A percentile compares a stretch with the other conserved stretches of the same genome.
Evolutionary conservation across 2,329 filamentous ascomycete genomes (phyloP).

Genomic region (Thelonectria discophora): DNA sequence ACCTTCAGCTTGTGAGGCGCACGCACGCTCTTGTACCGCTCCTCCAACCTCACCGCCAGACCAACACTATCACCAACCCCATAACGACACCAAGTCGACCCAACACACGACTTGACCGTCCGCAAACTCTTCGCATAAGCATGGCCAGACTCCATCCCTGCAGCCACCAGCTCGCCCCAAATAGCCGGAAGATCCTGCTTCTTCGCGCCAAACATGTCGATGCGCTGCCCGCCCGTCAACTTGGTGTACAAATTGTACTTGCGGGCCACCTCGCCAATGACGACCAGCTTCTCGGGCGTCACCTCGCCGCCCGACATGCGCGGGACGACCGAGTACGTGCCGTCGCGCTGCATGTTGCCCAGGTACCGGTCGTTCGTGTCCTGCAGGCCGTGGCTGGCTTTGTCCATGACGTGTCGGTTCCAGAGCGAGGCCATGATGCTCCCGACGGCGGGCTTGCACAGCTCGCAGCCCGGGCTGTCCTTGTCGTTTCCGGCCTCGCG

Average conservation of each 20-base stretch:
- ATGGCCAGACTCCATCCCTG: constrained; percentile 89
- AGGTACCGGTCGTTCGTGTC: constrained; percentile 92
- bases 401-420: constrained; percentile 84
- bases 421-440: constrained; percentile 84
- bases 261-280: constrained; percentile 84
- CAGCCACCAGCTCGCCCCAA: constrained; percentile 82
- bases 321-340: constrained; percentile 88
- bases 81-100: constrained; percentile 89
- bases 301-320: constrained; percentile 87
- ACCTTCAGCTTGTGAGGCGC: constrained; percentile 89
- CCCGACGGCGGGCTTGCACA: constrained; percentile 84
- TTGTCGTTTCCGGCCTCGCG: constrained; percentile 75
- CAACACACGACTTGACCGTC: constrained; percentile 92
- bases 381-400: constrained; percentile 76
- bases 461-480: constrained; percentile 81
- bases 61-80: constrained; percentile 91
- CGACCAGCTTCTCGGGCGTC: constrained; percentile 83
- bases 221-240: constrained; percentile 90
- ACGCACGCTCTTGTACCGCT: constrained; percentile 92
- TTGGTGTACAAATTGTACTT: constrained; percentile 89
- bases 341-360: constrained; percentile 90
- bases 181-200: constrained; percentile 87
- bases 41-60: constrained; percentile 86
- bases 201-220: constrained; percentile 91
- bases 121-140: constrained; percentile 89